phyloP scores from a whole-genome alignment of 2,329 filamentous ascomycete species.

The Fulvia fulva region DNA sequence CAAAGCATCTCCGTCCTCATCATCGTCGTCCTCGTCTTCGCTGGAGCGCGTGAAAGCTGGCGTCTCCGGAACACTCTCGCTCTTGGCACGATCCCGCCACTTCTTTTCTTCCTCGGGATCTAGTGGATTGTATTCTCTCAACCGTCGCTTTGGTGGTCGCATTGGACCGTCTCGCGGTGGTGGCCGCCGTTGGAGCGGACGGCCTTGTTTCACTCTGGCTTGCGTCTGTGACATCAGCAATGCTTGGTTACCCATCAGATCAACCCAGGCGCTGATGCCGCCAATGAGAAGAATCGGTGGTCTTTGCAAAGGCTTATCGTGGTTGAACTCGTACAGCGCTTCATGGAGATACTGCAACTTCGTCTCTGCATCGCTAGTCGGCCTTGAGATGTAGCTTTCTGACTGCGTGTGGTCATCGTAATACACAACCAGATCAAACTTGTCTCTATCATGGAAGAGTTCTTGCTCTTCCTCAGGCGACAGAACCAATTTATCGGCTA shows the following conservation, averaged over 20 bases:
- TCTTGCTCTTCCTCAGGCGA: conserved; percentile 70
- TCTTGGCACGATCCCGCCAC: conserved; percentile 73
- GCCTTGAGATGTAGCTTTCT: conserved; percentile 52
- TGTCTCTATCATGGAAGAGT: conserved; percentile 67
- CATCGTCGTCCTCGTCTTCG: conserved; percentile 46
- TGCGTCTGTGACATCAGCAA: conserved; percentile 56
- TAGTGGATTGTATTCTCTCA: conserved; percentile 64
- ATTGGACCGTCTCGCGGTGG: conserved; percentile 45
- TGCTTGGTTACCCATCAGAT: conserved; percentile 70
- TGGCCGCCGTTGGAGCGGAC: conserved; percentile 51
- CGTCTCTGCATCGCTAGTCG: conserved; percentile 37
- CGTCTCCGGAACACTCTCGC: conserved; percentile 53
- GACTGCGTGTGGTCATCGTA: conserved; percentile 71
- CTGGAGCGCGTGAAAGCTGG: conserved; percentile 34
- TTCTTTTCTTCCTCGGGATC: conserved; percentile 74
- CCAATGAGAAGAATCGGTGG: conserved; percentile 75
- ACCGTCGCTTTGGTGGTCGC: conserved; percentile 53
- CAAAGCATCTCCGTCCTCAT: conserved; percentile 13
- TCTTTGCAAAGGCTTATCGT: conserved; percentile 67
- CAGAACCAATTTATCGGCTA: conserved; percentile 66
- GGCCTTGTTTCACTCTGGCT: conserved; percentile 45
- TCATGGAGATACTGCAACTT: conserved; percentile 71
- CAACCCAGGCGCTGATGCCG: conserved; percentile 80
- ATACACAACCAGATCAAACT: conserved; percentile 84
- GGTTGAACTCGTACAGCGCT: conserved; percentile 79